Evolutionary conservation across 2,329 filamentous ascomycete genomes (phyloP).

Genomic region (Aquanectria penicillioides): DNA sequence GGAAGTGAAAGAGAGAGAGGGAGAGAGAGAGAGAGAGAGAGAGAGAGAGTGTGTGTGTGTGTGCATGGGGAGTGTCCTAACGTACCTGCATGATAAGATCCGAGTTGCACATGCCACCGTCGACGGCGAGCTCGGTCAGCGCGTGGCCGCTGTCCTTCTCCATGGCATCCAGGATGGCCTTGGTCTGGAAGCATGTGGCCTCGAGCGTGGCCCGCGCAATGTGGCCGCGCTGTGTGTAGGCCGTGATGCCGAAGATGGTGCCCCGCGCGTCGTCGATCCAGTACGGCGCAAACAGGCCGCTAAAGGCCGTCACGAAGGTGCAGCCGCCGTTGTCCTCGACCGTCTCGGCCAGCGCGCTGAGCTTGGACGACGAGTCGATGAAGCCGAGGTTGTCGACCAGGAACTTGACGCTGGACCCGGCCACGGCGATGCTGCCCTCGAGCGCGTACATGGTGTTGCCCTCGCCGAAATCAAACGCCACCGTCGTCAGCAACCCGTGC

Average conservation of each 20-base stretch:
- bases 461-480: conserved; percentile 79
- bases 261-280: conserved; percentile 87
- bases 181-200: conserved; percentile 85
- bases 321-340: conserved; percentile 77
- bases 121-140: conserved; percentile 79
- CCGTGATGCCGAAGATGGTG: conserved; percentile 82
- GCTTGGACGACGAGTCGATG: conserved; percentile 58
- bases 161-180: conserved; percentile 84
- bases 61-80: too few species aligned
- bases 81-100: conserved; percentile 78
- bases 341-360: conserved; percentile 58
- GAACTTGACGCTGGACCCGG: conserved; percentile 80
- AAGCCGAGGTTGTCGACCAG: conserved; percentile 67
- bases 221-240: conserved; percentile 80
- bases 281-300: conserved; percentile 83
- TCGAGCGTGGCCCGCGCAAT: conserved; percentile 83
- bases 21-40: too few species aligned
- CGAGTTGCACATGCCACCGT: conserved; percentile 85
- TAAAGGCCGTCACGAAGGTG: conserved; percentile 83
- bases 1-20: too few species aligned
- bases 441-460: conserved; percentile 77
- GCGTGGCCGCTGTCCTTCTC: conserved; percentile 81
- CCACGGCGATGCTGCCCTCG: conserved; percentile 81
- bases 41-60: too few species aligned
- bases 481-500: conserved; percentile 80